Conservation (phyloP, 768 basidiomycete genomes). For the Rhodotorula kratochvilovae region DNA sequence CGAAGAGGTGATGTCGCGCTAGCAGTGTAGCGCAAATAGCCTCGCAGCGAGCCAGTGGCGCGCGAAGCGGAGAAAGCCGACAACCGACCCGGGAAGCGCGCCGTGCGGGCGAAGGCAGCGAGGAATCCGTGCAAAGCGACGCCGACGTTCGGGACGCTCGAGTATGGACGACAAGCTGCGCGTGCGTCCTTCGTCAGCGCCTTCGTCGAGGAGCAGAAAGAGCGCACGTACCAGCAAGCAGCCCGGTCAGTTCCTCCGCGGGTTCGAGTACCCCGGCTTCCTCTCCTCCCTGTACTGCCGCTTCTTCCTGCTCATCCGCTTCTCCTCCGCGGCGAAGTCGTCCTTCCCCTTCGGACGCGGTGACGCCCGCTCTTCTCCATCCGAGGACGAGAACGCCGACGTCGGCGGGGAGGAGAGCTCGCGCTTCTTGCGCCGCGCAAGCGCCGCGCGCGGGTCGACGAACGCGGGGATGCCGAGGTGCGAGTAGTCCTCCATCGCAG, state of each 20-base stretch:
- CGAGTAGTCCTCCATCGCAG: background rate
- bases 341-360: background rate
- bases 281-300: slow-evolving; percentile 11
- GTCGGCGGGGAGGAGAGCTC: slow-evolving; percentile 20
- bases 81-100: too few species aligned
- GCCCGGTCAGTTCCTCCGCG: slow-evolving; percentile 13
- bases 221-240: too few species aligned
- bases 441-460: slow-evolving; percentile 18
- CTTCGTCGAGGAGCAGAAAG: too few species aligned
- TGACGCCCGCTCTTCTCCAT: background rate
- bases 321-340: background rate
- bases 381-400: slow-evolving; percentile 17
- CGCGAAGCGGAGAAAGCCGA: too few species aligned
- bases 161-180: too few species aligned
- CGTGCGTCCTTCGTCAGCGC: too few species aligned
- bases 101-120: too few species aligned
- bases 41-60: too few species aligned
- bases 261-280: slow-evolving; percentile 24
- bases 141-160: too few species aligned
- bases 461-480: slow-evolving; percentile 4
- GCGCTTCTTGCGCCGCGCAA: background rate
- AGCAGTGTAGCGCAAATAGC: too few species aligned
- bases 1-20: too few species aligned
- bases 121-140: too few species aligned
- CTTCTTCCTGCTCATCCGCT: slow-evolving; percentile 9